Percentiles rank a stretch among this genome's conserved stretches.
Conservation (phyloP, 164 flowering plant species). For the Magnolia officinalis region DNA sequence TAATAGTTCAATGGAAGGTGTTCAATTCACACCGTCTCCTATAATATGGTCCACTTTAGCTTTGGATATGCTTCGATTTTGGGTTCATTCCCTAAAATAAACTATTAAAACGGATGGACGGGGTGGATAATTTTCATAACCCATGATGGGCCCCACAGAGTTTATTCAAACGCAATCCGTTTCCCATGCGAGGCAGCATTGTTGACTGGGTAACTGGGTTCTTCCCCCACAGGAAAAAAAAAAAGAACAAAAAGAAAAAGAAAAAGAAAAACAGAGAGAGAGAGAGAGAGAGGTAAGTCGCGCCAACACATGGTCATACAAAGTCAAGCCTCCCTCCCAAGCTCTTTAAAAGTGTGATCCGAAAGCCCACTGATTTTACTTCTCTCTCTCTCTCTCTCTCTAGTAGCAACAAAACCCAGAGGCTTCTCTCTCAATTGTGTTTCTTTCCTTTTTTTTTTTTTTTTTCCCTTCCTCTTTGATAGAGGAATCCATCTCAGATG, state of each 20-base stretch:
- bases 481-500: slow-evolving; percentile 25
- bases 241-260: not conserved
- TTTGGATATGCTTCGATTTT: too few relatives aligned
- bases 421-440: not conserved
- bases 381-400: not conserved
- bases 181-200: not conserved
- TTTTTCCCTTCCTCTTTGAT: not conserved
- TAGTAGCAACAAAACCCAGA: not conserved
- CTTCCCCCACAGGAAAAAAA: not conserved
- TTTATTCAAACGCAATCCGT: not conserved
- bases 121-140: too few relatives aligned
- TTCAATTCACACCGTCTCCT: too few relatives aligned
- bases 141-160: too few relatives aligned
- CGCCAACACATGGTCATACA: slow-evolving; percentile 3
- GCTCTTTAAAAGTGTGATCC: slow-evolving; percentile 5
- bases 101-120: too few relatives aligned
- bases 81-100: too few relatives aligned
- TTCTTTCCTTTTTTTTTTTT: slow-evolving; percentile 5
- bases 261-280: not conserved
- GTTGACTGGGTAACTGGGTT: not conserved
- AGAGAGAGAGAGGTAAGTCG: not conserved
- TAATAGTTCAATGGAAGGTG: too few relatives aligned
- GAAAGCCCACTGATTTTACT: not conserved
- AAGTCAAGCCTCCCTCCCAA: slow-evolving; percentile 7
- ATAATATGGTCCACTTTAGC: too few relatives aligned